Percentiles rank a stretch among this genome's conserved stretches.
Conservation (phyloP, 176 grass and related monocot species). For the Metroxylon sagu region DNA sequence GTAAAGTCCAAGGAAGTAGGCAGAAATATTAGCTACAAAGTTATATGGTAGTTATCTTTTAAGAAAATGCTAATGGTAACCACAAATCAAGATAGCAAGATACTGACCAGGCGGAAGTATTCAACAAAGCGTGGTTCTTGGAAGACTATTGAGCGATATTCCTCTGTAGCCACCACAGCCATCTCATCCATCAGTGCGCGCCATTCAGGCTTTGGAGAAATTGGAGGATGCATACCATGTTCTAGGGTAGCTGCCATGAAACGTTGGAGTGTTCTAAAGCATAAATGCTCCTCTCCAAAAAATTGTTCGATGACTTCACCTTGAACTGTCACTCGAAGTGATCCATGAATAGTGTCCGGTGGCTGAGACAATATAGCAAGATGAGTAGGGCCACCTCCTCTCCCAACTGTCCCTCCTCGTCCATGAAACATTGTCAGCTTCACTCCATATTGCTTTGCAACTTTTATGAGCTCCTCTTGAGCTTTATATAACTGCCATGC, state of each 20-base stretch:
- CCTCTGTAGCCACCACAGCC: constrained; percentile 67
- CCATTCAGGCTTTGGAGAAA: constrained; percentile 89
- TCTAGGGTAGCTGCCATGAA: constrained; percentile 92
- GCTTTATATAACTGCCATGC: constrained; percentile 97
- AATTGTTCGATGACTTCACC: constrained; percentile 94
- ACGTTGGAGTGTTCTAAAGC: constrained; percentile 93
- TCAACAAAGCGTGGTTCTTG: constrained; percentile 87
- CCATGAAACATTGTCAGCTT: constrained; percentile 99
- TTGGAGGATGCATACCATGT: constrained; percentile 93
- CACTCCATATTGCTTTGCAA: constrained; percentile 85
- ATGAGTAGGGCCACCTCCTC: constrained; percentile 93
- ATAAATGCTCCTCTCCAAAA: constrained; percentile 89
- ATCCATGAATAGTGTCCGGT: constrained; percentile 82
- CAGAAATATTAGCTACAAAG: no score
- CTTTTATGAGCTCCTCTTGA: constrained; percentile 96
- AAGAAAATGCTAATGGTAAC: no score
- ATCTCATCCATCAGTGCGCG: constrained; percentile 89
- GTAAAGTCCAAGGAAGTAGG: no score
- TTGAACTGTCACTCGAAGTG: constrained; percentile 91
- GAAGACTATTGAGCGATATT: constrained; percentile 89
- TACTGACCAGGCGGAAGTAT: constrained; percentile 86
- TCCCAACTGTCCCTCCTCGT: constrained; percentile 87
- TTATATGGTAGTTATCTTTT: no score
- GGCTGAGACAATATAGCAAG: constrained; percentile 95
- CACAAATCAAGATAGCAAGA: constrained; percentile 1